These are phyloP conservation scores for Aureobasidium mangrovei DNA, from an alignment of 2,329 filamentous ascomycete genomes.

Conservation along the genomic window DNA sequence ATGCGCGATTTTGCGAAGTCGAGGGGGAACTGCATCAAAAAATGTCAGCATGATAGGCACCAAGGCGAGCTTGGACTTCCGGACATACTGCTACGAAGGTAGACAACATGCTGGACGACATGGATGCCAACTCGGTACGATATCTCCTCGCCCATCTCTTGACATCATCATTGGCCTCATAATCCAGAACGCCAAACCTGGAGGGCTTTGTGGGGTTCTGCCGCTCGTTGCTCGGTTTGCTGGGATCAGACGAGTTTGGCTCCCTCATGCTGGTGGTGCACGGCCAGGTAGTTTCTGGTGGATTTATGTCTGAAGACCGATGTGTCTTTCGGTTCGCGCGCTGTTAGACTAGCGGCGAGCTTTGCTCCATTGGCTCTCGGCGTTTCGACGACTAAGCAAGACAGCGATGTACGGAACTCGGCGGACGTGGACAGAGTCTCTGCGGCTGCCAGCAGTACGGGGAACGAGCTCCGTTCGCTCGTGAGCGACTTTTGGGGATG, in stretches of 20 bases:
- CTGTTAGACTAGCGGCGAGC: constrained; percentile 2
- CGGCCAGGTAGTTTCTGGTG: background rate
- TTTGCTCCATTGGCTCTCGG: constrained; percentile 13
- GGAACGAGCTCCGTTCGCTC: background rate
- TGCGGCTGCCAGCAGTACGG: background rate
- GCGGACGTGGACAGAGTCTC: background rate
- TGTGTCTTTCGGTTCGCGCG: constrained; percentile 7
- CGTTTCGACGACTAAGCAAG: background rate
- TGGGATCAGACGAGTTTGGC: background rate
- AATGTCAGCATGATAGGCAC: constrained; percentile 1
- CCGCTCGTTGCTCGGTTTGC: background rate
- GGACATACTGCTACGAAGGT: constrained; percentile 58
- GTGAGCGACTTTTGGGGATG: constrained; percentile 4
- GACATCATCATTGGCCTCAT: constrained; percentile 29
- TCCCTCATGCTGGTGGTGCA: constrained; percentile 10
- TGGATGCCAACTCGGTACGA: constrained; percentile 71
- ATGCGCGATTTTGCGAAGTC: constrained; percentile 86
- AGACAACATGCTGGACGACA: constrained; percentile 66
- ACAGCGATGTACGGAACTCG: background rate
- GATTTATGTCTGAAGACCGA: constrained; percentile 6
- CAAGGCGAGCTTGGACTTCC: background rate
- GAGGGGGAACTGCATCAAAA: constrained; percentile 56
- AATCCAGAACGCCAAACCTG: background rate
- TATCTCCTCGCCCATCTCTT: constrained; percentile 63
- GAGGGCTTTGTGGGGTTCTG: background rate